Evolutionary conservation across 75 land plant species (phyloP), one percentile per base, ranked within the genome.

Genomic region (Picea sitchensis): DNA sequence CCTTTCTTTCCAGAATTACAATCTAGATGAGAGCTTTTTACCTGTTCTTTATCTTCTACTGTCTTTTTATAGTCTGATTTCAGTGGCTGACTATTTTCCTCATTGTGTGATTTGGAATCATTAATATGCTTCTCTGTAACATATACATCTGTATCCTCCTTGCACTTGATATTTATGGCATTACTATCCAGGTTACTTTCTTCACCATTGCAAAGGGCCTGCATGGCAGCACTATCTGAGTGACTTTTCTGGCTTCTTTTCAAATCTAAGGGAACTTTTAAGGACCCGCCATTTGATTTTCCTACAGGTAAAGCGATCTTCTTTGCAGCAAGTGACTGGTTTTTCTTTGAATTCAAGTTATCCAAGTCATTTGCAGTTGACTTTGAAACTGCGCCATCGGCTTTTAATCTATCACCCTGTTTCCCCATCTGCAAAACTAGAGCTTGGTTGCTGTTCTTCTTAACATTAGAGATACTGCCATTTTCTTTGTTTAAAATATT

Each of bases 401-500:
- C 36, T 8, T 71, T 71, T 41, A 20, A n/a, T 41, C n/a, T 20
- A 21, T 47, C 54, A 71, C 9, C 51, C 18, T 41, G 4, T 41
- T 20, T 44, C 54, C 26, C 73, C n/a, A 38, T 5, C n/a, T 71
- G 54, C 20, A 71, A 21, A 71, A 12, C n/a, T 44, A n/a, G 21
- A 71, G 51, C 54, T 44, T 44, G 54, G 74, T 71, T 44, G 26
- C 12, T 71, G 26, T 21, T 44, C 74, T 41, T 71, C 74, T 71
- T 71, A n/a, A 71, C 54, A 71, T n/a, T n/a, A 71, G 51, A n/a
- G 23, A 44, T 41, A 44, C 51, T 71, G 23, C 74, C 74, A 44
- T 71, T 44, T 71, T 71, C 74, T 44, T 71, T 71, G 51, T 71
- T 71, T 71, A 31, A 31, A 30, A 65, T 15, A 65, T 65, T 65